A percentile compares a stretch with the other conserved stretches of the same genome.
These are phyloP conservation scores for Diaporthe sp. DNA, from an alignment of 2,329 filamentous ascomycete genomes.

Conservation along the genomic window DNA sequence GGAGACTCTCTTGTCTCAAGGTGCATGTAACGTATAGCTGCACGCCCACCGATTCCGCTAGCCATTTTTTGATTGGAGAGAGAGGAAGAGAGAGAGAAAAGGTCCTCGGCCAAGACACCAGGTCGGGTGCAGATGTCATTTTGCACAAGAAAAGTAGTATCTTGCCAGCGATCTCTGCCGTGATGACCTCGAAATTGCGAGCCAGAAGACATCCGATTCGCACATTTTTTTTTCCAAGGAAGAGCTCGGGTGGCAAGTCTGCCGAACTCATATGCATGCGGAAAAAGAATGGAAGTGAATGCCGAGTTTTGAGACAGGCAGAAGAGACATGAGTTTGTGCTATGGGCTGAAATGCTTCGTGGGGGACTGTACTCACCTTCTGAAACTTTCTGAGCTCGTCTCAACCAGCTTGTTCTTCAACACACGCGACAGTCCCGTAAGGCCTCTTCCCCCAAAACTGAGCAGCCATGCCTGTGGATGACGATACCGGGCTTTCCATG, in stretches of 20 bases:
- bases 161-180: constrained; percentile 25
- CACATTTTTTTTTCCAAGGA: constrained; percentile 11
- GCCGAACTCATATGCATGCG: constrained; percentile 7
- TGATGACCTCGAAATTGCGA: constrained; percentile 22
- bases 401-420: constrained; percentile 12
- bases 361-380: constrained; percentile 34
- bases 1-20: constrained; percentile 29
- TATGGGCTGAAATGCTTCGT: constrained; percentile 20
- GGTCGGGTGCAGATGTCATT: constrained; percentile 29
- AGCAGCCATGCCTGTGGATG: constrained; percentile 1
- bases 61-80: constrained; percentile 22
- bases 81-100: neutral
- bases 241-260: constrained; percentile 16
- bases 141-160: constrained; percentile 21
- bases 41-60: constrained; percentile 34
- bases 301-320: constrained; percentile 38
- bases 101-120: constrained; percentile 29
- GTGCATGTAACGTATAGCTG: constrained; percentile 36
- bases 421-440: constrained; percentile 2
- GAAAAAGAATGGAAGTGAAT: constrained; percentile 28
- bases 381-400: constrained; percentile 19
- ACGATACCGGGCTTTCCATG: neutral
- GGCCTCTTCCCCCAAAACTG: constrained; percentile 5
- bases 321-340: constrained; percentile 30
- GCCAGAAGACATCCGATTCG: constrained; percentile 17